Evolutionary conservation across 371 early-diverging fungal genomes (phyloP), one percentile per base, ranked within the genome.

Genomic region (Blakeslea trispora): DNA sequence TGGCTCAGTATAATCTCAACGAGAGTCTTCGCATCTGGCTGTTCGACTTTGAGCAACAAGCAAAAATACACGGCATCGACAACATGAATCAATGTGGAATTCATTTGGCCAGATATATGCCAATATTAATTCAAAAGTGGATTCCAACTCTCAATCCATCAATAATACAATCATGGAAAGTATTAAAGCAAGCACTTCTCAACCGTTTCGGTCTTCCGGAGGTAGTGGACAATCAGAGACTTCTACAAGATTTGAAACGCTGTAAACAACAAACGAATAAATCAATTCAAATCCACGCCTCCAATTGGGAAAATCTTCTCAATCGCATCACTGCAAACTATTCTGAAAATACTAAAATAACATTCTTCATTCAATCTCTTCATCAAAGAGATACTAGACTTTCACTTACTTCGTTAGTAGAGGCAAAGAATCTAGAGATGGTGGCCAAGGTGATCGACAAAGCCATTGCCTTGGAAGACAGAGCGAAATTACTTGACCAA

Each of bases 61-160:
- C 50, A 6, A 5, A 10, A 6, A 15, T 50, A 23, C 50, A 50
- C 6, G 50, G 50, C 14, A 41, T 50, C 14, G 1, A 15, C 14
- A 14, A 39, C n/a, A 13, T 50, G 23, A 13, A 50, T 24, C 0
- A 1, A 7, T 50, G 41, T 23, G 8, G 15, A 15, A 8, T n/a
- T 2, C 50, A 50, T 21, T 0, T 50, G 0, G n/a, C 24, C 4
- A 19, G 41, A 0, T 50, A 50, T n/a, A 24, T 50, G 24, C 50
- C 50, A 2, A 1, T 18, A 7, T 2, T 50, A 5, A 50, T 50
- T 40, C 50, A 50, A 24, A 39, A 50, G 6, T 50, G 50, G 50
- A 40, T 50, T 10, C 35, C 40, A 14, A 37, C 50, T 7, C 19
- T 39, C 13, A 13, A 37, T 18, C 39, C 39, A 5, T 2, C 11